Base-by-base conservation (phyloP, 1,139 yeast genomes). In the Kodamaea anthophila region DNA sequence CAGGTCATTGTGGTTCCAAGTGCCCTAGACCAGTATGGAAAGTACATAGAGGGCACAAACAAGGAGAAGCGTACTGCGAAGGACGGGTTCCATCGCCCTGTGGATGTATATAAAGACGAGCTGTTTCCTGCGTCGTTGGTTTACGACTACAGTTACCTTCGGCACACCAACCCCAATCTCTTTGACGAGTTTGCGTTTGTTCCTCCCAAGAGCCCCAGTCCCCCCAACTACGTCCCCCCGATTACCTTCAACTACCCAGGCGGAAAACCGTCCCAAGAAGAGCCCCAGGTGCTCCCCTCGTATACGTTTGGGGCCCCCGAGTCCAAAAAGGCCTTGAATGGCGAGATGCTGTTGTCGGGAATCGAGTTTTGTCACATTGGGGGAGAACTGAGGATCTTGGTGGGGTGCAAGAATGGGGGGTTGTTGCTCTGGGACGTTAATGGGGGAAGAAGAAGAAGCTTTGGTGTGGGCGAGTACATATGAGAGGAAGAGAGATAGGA, bases 1-100 rank as follows among this genome's bases (percentile, higher is more conserved):
- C 94, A 84, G 49, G 86, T 87, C 20, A 65, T 86, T 13, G 67
- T 80, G 14, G 61, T 65, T 16, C 73, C 73, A 4, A 54, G 51
- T 42, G 70, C 70, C 6, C 53, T 65, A 38, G 68, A 64, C 36
- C 70, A 65, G 39, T 65, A 48, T 42, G 60, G 59, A 2, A 24
- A 13, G 16, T 26, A 36, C 15, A 11, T 29, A 7, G 22, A 18
- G 18, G 28, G 5, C 25, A 5, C 5, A 5, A 10, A 5, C 10
- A 15, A 19, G 20, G 24, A 15, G 9, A 5, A 5, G 5, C 21
- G 10, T 5, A 19, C 21, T 5, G 9, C 21, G 23, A 20, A 13
- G 21, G 15, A 26, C 9, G 42, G 41, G 27, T 16, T 18, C 14
- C 40, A 5, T n/a, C 9, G 12, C 11, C 20, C 27, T 5, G 29